A percentile compares a stretch with the other conserved stretches of the same genome.
Evolutionary conservation across 805 yeast species (phyloP).

Genomic region (Ogataea ganodermae): DNA sequence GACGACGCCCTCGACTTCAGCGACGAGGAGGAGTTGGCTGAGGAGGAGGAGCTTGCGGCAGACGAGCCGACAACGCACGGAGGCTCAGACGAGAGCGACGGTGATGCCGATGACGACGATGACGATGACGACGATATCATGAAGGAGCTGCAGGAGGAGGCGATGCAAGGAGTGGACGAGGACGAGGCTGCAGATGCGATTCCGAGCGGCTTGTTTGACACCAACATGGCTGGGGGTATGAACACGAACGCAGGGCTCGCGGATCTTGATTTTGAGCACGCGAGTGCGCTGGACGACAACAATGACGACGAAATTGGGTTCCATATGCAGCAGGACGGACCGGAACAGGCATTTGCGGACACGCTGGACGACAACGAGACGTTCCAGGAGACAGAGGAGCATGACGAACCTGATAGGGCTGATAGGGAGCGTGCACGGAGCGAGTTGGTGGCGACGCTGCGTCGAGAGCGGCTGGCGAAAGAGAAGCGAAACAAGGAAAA

Average conservation of each 20-base stretch:
- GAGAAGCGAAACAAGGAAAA: constrained; percentile 37
- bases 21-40: constrained; percentile 93
- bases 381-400: constrained; percentile 6
- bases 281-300: constrained; percentile 26
- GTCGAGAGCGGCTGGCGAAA: constrained; percentile 24
- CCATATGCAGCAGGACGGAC: constrained; percentile 11
- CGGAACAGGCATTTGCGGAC: not conserved
- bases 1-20: constrained; percentile 93
- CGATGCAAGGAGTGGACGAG: constrained; percentile 39
- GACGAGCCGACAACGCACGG: constrained; percentile 36
- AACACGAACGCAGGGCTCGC: constrained; percentile 33
- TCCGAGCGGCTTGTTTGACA: constrained; percentile 36
- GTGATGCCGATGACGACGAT: constrained; percentile 41
- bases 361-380: not conserved
- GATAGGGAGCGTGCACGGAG: constrained; percentile 12
- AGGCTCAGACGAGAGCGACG: constrained; percentile 30
- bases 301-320: constrained; percentile 23
- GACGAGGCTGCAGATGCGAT: constrained; percentile 30
- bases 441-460: constrained; percentile 8
- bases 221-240: constrained; percentile 29
- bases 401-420: constrained; percentile 36
- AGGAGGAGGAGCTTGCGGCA: constrained; percentile 78
- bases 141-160: constrained; percentile 40
- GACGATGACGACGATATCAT: constrained; percentile 39
- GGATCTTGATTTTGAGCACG: constrained; percentile 35